Conservation (phyloP, 106 monocot species). For the Alisma plantagoaquatica region DNA sequence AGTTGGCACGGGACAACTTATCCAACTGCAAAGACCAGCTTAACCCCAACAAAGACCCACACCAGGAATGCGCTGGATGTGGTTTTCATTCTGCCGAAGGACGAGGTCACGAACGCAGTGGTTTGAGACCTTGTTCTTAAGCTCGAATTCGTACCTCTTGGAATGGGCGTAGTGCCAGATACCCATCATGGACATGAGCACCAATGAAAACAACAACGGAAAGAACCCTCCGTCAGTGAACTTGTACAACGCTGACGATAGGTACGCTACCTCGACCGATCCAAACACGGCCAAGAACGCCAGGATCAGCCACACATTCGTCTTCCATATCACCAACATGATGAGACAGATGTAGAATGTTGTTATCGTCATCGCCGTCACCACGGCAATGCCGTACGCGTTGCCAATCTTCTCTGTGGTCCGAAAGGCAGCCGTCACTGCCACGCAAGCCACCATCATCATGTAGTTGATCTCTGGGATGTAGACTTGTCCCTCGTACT, state of each 20-base stretch:
- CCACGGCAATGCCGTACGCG: constrained; percentile 49
- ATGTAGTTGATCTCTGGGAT: constrained; percentile 51
- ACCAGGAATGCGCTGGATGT: constrained; percentile 40
- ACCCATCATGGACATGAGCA: constrained; percentile 37
- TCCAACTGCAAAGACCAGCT: too few relatives aligned
- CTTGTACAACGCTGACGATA: constrained; percentile 15
- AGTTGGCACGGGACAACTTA: too few relatives aligned
- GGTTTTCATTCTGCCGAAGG: constrained; percentile 19
- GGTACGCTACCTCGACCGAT: constrained; percentile 1
- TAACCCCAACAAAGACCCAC: too few relatives aligned
- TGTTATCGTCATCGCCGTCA: constrained; percentile 57
- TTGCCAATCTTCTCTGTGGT: constrained; percentile 43
- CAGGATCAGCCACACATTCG: constrained; percentile 3
- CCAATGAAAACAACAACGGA: constrained; percentile 4
- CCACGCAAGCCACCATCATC: constrained; percentile 44
- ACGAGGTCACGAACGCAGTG: constrained; percentile 27
- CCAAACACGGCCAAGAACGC: constrained; percentile 8
- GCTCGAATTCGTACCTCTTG: constrained; percentile 41
- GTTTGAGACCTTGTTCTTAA: constrained; percentile 44
- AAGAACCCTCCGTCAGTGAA: constrained; percentile 15
- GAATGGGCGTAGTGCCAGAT: constrained; percentile 59
- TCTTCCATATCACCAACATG: constrained; percentile 16
- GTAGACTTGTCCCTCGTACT: constrained; percentile 54
- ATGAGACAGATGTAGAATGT: constrained; percentile 28
- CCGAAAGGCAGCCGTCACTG: constrained; percentile 44